Evolutionary conservation across 164 flowering plant species (phyloP), one percentile per base, ranked within the genome.

Genomic region (Vitis labrusca): DNA sequence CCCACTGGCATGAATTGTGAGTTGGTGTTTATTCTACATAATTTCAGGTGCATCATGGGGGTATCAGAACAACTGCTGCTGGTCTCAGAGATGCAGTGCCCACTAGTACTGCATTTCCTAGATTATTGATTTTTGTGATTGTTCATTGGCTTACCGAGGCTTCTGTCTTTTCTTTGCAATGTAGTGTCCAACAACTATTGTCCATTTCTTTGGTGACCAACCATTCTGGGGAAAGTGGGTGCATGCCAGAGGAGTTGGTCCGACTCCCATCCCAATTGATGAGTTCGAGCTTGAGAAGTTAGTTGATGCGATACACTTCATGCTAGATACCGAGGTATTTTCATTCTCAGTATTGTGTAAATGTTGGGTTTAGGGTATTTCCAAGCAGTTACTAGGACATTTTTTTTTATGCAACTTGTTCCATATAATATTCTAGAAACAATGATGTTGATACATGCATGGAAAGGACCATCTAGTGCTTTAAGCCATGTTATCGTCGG

Each of bases 51-150:
- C 91, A 87, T 79, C 91, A 87, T 76, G 91, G 91, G 8, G 90
- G 90, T 62, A 88, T 87, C 59, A 88, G 90, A 50, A 86, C 90
- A 64, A 86, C 90, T 51, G 89, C 91, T 77, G 90, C 91, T 63
- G 89, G 91, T 71, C 87, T 87, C 55, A 85, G 82, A 76, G 91
- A 89, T 63, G 91, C 86, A 63, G 91, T 87, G 82, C 72, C 10
- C 63, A 2, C 3, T 50, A 23, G 9, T 14, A 47, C 51, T 47
- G 37, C 50, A 48, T n/a, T 49, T 30, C 48, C 30, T 5, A 50
- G 0, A 17, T 62, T 15, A 64, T 48, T 30, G 37, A 52, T 48
- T 59, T 10, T 15, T 59, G 61, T 50, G 30, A 32, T 50, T 59
- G 23, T 51, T 27, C 23, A 11, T 12, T 71, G n/a, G 50, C 55